A percentile compares a stretch with the other conserved stretches of the same genome.
Evolutionary conservation across 2,329 filamentous ascomycete genomes (phyloP).

Genomic region (Trichoderma lentiforme): DNA sequence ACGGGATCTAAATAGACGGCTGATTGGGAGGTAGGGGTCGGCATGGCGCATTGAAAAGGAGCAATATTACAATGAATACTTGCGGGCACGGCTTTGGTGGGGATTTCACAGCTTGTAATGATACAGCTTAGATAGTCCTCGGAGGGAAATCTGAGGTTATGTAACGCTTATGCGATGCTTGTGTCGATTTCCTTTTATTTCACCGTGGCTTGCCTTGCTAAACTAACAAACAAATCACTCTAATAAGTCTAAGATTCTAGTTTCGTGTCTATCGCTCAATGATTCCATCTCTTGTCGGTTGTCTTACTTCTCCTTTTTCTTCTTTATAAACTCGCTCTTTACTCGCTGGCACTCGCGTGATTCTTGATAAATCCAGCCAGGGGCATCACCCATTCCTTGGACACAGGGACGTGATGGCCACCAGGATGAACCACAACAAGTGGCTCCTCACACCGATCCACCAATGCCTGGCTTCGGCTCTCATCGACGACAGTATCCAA

Average conservation of each 20-base stretch:
- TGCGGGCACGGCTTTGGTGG: conserved; percentile 11
- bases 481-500: conserved; percentile 89
- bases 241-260: neutral
- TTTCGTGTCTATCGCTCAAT: conserved; percentile 21
- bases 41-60: conserved; percentile 1
- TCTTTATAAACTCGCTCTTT: neutral
- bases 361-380: conserved; percentile 66
- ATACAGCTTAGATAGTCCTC: conserved; percentile 36
- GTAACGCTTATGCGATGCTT: conserved; percentile 28
- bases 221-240: conserved; percentile 17
- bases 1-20: conserved; percentile 37
- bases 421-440: conserved; percentile 71
- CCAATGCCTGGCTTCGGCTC: conserved; percentile 61
- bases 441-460: conserved; percentile 59
- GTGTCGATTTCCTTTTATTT: conserved; percentile 25
- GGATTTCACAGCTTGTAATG: conserved; percentile 29
- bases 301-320: neutral
- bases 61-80: conserved; percentile 2
- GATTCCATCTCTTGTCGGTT: conserved; percentile 22
- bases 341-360: conserved; percentile 29
- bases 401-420: conserved; percentile 83
- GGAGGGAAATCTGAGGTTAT: conserved; percentile 27
- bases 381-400: conserved; percentile 75
- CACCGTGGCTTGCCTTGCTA: conserved; percentile 22
- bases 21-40: conserved; percentile 1